Percentiles rank a stretch among this genome's conserved stretches.
These are phyloP conservation scores for Pythium chondricola DNA, from an alignment of 352 stramenopile species.

Conservation along the genomic window DNA sequence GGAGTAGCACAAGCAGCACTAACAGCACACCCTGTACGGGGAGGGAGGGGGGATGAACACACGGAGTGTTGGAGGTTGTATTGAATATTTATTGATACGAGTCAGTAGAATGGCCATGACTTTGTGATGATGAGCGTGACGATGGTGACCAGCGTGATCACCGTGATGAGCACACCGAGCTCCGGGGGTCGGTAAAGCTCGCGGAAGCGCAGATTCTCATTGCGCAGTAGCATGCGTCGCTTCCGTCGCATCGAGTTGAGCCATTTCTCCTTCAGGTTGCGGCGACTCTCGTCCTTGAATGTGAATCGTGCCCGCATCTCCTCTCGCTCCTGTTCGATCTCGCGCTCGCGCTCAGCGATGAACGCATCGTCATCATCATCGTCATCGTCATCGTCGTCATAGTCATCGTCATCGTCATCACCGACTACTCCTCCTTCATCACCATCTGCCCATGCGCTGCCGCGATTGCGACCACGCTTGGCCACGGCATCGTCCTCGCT, in stretches of 20 bases:
- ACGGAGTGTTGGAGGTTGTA: no score
- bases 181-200: slow-evolving; percentile 69
- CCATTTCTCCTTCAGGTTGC: slow-evolving; percentile 29
- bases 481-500: slow-evolving; percentile 9
- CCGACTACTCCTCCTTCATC: not conserved
- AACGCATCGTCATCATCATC: slow-evolving; percentile 26
- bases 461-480: slow-evolving; percentile 1
- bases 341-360: slow-evolving; percentile 15
- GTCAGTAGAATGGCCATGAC: slow-evolving; percentile 75
- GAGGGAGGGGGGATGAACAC: no score
- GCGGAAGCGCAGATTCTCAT: slow-evolving; percentile 72
- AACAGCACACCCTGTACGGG: not conserved
- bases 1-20: not conserved
- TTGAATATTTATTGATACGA: no score
- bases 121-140: slow-evolving; percentile 71
- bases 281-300: slow-evolving; percentile 37
- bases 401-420: slow-evolving; percentile 5
- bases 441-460: not conserved
- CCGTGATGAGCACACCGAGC: slow-evolving; percentile 51
- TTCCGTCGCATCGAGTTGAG: slow-evolving; percentile 50
- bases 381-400: slow-evolving; percentile 26
- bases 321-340: slow-evolving; percentile 20
- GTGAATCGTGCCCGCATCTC: slow-evolving; percentile 43
- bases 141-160: slow-evolving; percentile 41
- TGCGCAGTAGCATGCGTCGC: slow-evolving; percentile 52